Evolutionary conservation across 768 basidiomycete genomes (phyloP).

Genomic region (Lactarius tabidus): DNA sequence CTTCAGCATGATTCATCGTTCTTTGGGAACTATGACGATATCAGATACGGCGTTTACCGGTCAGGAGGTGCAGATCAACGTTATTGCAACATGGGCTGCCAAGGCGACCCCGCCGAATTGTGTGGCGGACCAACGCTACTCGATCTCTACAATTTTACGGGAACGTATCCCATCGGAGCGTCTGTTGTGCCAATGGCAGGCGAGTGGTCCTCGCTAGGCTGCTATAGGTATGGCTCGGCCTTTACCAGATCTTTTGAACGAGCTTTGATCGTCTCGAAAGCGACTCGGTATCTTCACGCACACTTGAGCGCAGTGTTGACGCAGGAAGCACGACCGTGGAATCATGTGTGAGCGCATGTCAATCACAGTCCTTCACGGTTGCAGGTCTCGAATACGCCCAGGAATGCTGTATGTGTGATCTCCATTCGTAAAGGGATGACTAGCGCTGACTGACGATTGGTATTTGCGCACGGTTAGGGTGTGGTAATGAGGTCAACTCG

Average conservation of each 20-base stretch:
- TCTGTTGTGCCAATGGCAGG: background rate
- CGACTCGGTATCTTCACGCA: background rate
- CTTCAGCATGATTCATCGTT: background rate
- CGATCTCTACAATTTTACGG: background rate
- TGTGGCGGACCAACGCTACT: background rate
- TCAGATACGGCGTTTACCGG: background rate
- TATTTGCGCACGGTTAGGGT: background rate
- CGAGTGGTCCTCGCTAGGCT: background rate
- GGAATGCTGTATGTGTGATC: slow-evolving; percentile 5
- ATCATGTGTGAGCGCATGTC: background rate
- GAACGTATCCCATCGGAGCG: background rate
- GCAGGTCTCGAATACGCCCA: slow-evolving; percentile 7
- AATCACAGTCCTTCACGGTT: background rate
- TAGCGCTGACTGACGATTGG: background rate
- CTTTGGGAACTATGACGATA: background rate
- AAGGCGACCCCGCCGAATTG: background rate
- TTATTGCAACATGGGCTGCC: background rate
- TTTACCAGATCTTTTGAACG: background rate
- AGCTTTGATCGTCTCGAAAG: background rate
- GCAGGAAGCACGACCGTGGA: slow-evolving; percentile 6
- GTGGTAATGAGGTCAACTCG: background rate
- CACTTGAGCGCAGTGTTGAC: background rate
- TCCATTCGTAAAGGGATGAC: background rate
- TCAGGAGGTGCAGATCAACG: background rate
- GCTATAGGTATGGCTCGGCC: background rate